Evolutionary conservation across 192 early-diverging fungal species (phyloP), one percentile per base, ranked within the genome.

Genomic region (Coemansia sp.): DNA sequence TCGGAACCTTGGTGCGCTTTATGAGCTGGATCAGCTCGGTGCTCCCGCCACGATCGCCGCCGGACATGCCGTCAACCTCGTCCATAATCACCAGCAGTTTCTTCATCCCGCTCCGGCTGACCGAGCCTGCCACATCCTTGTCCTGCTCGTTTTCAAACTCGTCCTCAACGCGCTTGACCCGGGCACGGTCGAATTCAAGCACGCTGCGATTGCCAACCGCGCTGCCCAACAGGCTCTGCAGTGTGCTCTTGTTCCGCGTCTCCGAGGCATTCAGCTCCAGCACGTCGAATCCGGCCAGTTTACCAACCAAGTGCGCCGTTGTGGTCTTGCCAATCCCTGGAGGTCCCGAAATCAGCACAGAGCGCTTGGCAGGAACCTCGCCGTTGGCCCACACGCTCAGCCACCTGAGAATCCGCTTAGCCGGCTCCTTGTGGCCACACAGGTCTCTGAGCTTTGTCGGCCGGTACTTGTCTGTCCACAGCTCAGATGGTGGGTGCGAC

Each of bases 251-350:
- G 80, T 80, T 94, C 34, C 97, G 84, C 5, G 85, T 84, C 66
- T 99, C 97, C 62, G 93, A 96, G 19, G 97, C 97, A 63, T 99
- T 99, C 41, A 96, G 93, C 79, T 99, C 97, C 5, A 94, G 67
- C 9, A 87, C 79, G 7, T 90, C 85, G 47, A 85, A 97, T 0
- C 92, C 94, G 22, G 90, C 82, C 9, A 75, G 50, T 14, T 86
- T 78, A 14, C 87, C 90, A 7, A 90, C 87, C n/a, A 99, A 58
- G 67, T 94, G 91, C 2, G 94, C 97, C 0, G 92, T 80, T 0
- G 97, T 97, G 5, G 95, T 98, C 67, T 99, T 99, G 35, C 97
- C 97, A 31, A 99, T 91, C 1, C 97, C 97, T 5, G 97, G 97
- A 3, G 94, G 90, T 3, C 97, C 97, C 28, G 92, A 92, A 3